A percentile compares a stretch with the other conserved stretches of the same genome.
Evolutionary conservation across 2,329 filamentous ascomycete species (phyloP).

Genomic region (Nemania sp.): DNA sequence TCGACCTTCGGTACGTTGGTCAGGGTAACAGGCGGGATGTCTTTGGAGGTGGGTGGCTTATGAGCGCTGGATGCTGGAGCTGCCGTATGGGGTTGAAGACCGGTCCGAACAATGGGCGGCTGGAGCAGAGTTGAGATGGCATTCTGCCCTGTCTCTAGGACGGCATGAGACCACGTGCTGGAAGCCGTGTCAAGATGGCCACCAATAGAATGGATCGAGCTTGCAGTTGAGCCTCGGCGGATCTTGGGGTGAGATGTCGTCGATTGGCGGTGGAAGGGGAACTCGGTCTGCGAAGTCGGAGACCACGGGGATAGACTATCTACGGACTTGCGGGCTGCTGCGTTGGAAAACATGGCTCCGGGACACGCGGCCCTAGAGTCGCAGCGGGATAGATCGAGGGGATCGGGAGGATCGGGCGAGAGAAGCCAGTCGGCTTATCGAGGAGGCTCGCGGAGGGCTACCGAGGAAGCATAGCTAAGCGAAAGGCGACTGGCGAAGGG

Average conservation of each 20-base stretch:
- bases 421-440: constrained; percentile 54
- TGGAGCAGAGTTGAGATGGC: constrained; percentile 96
- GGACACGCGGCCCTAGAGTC: constrained; percentile 13
- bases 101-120: constrained; percentile 88
- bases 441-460: constrained; percentile 55
- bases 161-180: constrained; percentile 65
- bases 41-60: constrained; percentile 84
- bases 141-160: constrained; percentile 84
- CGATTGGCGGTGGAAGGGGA: constrained; percentile 68
- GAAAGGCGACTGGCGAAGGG: constrained; percentile 7
- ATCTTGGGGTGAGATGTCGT: constrained; percentile 61
- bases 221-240: constrained; percentile 84
- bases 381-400: constrained; percentile 26
- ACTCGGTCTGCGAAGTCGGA: constrained; percentile 65
- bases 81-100: constrained; percentile 81
- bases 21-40: constrained; percentile 93
- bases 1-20: constrained; percentile 90
- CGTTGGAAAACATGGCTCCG: constrained; percentile 69
- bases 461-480: constrained; percentile 63
- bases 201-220: constrained; percentile 88
- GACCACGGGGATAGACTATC: constrained; percentile 71
- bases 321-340: constrained; percentile 71
- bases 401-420: constrained; percentile 49
- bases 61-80: constrained; percentile 77
- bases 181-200: constrained; percentile 80